Evolutionary conservation across 1,139 yeast species (phyloP), one percentile per base, ranked within the genome.

Genomic region (Debaryomyces coudertii): DNA sequence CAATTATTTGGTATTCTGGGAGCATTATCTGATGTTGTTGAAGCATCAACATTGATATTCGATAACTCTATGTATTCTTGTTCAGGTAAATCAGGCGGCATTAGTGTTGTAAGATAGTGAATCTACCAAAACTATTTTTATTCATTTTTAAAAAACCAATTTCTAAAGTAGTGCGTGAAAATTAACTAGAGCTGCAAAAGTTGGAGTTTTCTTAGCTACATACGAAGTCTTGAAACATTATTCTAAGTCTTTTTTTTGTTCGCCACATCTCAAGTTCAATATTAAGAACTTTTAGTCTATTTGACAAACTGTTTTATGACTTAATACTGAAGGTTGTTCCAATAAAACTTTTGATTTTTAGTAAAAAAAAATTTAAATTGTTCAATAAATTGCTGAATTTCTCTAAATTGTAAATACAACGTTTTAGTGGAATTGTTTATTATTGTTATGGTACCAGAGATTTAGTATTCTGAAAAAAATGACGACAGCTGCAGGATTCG

Each of bases 401-500:
- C n/a, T n/a, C n/a, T n/a, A n/a, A n/a, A n/a, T n/a, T n/a, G n/a
- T n/a, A n/a, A n/a, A n/a, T n/a, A n/a, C n/a, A n/a, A n/a, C n/a
- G n/a, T n/a, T n/a, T n/a, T n/a, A n/a, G n/a, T n/a, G n/a, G n/a
- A n/a, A n/a, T n/a, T n/a, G n/a, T n/a, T n/a, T n/a, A n/a, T n/a
- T n/a, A n/a, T n/a, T n/a, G n/a, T n/a, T n/a, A n/a, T n/a, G n/a
- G n/a, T n/a, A n/a, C n/a, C n/a, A n/a, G n/a, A n/a, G n/a, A n/a
- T n/a, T 4, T 20, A 20, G 22, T 5, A 20, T 20, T 20, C 5
- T 20, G 5, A 56, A 63, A 65, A 67, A 66, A 58, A 62, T 57
- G 55, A 52, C 78, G 80, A 75, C 79, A 73, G 69, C 79, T 72
- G 79, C 80, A 74, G 79, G 80, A 73, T 63, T 75, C 80, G 79